Conservation (phyloP, 2,329 filamentous ascomycete genomes). For the Fusarium sp. region DNA sequence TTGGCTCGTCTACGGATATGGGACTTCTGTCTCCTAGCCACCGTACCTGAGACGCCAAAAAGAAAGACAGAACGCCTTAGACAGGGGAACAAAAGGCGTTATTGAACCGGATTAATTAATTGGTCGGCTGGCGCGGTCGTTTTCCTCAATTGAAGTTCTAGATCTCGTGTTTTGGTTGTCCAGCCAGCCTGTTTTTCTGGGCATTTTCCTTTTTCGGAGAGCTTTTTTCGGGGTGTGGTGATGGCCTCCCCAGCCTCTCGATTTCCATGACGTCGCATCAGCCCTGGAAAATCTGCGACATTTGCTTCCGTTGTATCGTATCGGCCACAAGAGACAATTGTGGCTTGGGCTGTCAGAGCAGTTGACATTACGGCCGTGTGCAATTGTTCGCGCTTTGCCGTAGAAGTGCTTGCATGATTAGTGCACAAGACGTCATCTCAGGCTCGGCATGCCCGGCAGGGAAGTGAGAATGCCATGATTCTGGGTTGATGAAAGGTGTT, state of each 20-base stretch:
- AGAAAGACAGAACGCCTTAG: neutral
- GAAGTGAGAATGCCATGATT: slow-evolving; percentile 4
- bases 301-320: too few species aligned
- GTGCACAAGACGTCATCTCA: slow-evolving; percentile 33
- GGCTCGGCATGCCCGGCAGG: slow-evolving; percentile 30
- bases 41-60: slow-evolving; percentile 26
- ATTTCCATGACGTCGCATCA: slow-evolving; percentile 33
- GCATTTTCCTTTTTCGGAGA: slow-evolving; percentile 28
- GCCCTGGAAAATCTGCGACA: neutral
- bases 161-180: slow-evolving; percentile 12
- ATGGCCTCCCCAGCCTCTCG: slow-evolving; percentile 29
- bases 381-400: too few species aligned
- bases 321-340: too few species aligned
- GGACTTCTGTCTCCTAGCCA: slow-evolving; percentile 16
- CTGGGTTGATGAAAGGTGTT: neutral
- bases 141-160: slow-evolving; percentile 1
- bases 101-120: slow-evolving; percentile 11
- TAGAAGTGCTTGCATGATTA: slow-evolving; percentile 44
- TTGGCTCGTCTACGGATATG: too few species aligned
- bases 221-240: neutral
- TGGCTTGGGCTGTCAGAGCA: too few species aligned
- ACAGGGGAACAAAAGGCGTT: neutral
- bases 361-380: too few species aligned
- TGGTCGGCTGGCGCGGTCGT: neutral
- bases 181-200: slow-evolving; percentile 36